Base-by-base conservation (phyloP, 805 yeast genomes). In the Groenewaldozyma tartarivorans region DNA sequence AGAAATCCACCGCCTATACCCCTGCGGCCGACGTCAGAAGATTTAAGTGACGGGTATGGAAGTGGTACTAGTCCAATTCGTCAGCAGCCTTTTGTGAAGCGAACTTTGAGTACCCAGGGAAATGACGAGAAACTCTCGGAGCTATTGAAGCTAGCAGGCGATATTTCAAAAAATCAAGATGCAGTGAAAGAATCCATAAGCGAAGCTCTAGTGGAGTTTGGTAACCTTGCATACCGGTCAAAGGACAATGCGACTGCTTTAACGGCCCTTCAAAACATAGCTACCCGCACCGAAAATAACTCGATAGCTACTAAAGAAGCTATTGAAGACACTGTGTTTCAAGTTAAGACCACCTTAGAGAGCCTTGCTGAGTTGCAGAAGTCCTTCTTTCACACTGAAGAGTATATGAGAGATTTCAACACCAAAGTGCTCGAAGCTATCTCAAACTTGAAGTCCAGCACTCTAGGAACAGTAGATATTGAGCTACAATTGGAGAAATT, bases 1-100 rank as follows among this genome's bases (percentile, higher is more conserved):
- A 49, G 68, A 42, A 61, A 62, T 26, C 69, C 69, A n/a, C 66
- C 66, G 2, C 67, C 70, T 3, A 44, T 65, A 41, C 68, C 69
- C 5, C 43, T 62, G 2, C 62, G 64, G 1, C 68, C 71, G 3
- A 68, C 63, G 29, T 58, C 63, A 50, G 55, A 64, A 4, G 45
- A 48, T 11, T 49, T 49, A 20, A 43, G 51, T 4, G 51, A 51
- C 5, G 54, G 21, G n/a, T 29, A 43, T 13, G 11, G 11, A 9
- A 7, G 29, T 7, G 13, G 7, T 9, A 24, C 29, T 24, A 41
- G 44, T 20, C 38, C 29, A 19, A 26, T 35, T n/a, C 13, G 27
- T 18, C 33, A 42, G 5, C 33, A 36, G 9, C 35, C 40, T 1
- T 53, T 29, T 49, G 47, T 35, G 38, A 24, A 9, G 29, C 29